phyloP scores from a whole-genome alignment of 179 eudicot genomes.

The Patellifolia procumbens region DNA sequence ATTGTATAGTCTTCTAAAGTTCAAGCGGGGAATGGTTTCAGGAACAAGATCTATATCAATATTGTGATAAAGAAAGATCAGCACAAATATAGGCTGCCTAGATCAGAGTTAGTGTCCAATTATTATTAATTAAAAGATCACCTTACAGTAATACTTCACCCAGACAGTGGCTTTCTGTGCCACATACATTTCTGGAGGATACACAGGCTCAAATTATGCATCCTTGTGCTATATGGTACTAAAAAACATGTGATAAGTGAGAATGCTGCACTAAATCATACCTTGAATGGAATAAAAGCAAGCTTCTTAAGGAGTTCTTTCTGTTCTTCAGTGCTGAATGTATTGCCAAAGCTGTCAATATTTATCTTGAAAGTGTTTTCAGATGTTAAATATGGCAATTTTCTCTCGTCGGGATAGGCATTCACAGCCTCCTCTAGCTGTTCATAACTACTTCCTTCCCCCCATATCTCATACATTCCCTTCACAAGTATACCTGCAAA shows the following conservation, averaged over 20 bases:
- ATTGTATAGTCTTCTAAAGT: neutral
- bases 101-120: neutral
- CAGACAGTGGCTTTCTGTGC: neutral
- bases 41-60: neutral
- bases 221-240: neutral
- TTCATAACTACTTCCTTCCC: conserved; percentile 77
- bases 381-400: conserved; percentile 67
- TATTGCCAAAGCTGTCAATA: conserved; percentile 86
- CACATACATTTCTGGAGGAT: neutral
- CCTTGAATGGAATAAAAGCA: conserved; percentile 95
- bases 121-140: neutral
- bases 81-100: neutral
- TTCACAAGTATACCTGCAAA: conserved; percentile 94
- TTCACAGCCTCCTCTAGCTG: conserved; percentile 79
- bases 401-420: conserved; percentile 71
- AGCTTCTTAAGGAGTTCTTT: conserved; percentile 58
- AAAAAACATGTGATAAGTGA: neutral
- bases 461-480: conserved; percentile 98
- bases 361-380: conserved; percentile 74
- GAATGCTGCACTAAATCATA: conserved; percentile 19
- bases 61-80: too few relatives aligned
- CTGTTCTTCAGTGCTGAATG: conserved; percentile 65
- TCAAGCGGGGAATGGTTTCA: neutral
- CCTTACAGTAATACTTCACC: neutral
- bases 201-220: neutral